Evolutionary conservation across 768 basidiomycete species (phyloP), one percentile per base, ranked within the genome.

Genomic region (Mycena vitilis): DNA sequence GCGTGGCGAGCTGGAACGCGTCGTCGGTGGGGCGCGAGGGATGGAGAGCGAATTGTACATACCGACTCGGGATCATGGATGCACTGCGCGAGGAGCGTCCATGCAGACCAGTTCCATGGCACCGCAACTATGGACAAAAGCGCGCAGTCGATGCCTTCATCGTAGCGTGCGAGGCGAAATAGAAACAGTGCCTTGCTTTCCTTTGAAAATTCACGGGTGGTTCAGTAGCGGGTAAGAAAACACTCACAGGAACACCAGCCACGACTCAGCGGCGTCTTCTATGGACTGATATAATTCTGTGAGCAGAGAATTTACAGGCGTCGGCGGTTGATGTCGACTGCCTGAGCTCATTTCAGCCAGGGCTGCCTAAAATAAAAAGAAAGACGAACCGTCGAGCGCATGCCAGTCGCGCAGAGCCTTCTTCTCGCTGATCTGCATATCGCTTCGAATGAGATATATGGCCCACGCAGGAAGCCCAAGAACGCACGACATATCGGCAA

Each of bases 91-190:
- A 94, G 81, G 42, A 89, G 81, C 20, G 82, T 76, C 91, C 91
- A 94, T 20, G 86, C 84, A 37, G 88, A 88, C 91, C 92, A 94
- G 73, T 93, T 93, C 85, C 89, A 93, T 4, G 90, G 87, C 65
- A 86, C 87, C 13, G 80, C 77, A 25, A 78, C 77, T 11, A 92
- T 82, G 15, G 90, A 90, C 36, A 83, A 74, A 18, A 92, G 80
- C 25, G 87, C 82, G 65, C 82, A 83, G 69, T 91, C 89, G 10
- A 91, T 86, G 7, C 91, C 91, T 66, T 90, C 88, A 25, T 87
- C 84, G 30, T 87, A 80, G 65, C 88, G 82, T 52, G 86, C 83
- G 37, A 91, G 80, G 15, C 90, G 86, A 53, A 82, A 83, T 44
- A 92, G 82, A 52, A 93, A 84, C 4, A 93, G 78, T 0, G 88